Percentiles rank a stretch among this genome's conserved stretches.
These are phyloP conservation scores for Thymus mandschuricus DNA, from an alignment of 257 asterid genomes.

Conservation along the genomic window DNA sequence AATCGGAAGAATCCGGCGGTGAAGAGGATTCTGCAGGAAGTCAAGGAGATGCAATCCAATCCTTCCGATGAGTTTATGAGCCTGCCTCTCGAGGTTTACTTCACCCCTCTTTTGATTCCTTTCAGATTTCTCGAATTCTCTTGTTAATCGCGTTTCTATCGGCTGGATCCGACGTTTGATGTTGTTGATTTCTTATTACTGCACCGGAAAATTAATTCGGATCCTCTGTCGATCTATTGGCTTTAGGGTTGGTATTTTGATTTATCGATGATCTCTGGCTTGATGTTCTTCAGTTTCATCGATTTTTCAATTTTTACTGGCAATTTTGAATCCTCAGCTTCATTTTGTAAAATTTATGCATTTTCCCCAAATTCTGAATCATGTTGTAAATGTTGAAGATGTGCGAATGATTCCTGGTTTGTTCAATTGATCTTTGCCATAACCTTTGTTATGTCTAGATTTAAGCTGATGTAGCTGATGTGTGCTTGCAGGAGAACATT, in stretches of 20 bases:
- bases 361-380: not conserved
- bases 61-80: constrained; percentile 95
- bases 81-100: constrained; percentile 81
- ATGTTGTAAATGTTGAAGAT: not conserved
- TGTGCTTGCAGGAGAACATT: constrained; percentile 64
- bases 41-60: constrained; percentile 90
- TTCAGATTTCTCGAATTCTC: not conserved
- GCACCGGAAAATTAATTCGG: not conserved
- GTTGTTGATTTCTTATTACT: constrained; percentile 11
- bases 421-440: not conserved
- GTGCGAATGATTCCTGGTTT: not conserved
- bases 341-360: not conserved
- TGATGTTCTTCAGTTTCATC: not conserved
- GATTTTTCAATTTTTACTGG: not conserved
- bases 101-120: not conserved
- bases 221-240: not conserved
- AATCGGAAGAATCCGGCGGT: constrained; percentile 87
- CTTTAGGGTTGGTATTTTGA: not conserved
- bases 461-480: constrained; percentile 5
- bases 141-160: not conserved
- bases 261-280: no score
- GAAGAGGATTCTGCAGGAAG: constrained; percentile 93
- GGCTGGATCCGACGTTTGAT: constrained; percentile 9
- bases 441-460: not conserved
- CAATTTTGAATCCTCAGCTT: not conserved